Evolutionary conservation across 805 yeast species (phyloP).

Genomic region (Wickerhamomyces silvicola): DNA sequence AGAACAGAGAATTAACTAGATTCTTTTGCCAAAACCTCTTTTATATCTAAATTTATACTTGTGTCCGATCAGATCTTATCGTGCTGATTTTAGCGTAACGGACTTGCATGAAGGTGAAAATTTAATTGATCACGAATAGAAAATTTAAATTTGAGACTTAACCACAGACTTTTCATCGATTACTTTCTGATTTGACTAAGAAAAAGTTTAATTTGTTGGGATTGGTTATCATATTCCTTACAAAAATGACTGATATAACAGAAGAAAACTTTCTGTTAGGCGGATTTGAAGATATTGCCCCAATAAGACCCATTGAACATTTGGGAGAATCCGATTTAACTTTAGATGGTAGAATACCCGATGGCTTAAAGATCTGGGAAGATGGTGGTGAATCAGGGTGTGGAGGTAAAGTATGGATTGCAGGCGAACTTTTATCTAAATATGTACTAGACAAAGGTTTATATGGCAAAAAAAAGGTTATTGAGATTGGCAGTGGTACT

Average conservation of each 20-base stretch:
- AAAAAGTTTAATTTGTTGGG: not conserved
- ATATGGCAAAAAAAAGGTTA: slow-evolving; percentile 23
- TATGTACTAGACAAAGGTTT: slow-evolving; percentile 29
- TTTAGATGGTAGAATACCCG: slow-evolving; percentile 31
- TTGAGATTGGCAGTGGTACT: slow-evolving; percentile 56
- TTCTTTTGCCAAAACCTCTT: too few relatives aligned
- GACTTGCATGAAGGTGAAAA: too few relatives aligned
- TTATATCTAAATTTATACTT: too few relatives aligned
- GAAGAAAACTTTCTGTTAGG: slow-evolving; percentile 5
- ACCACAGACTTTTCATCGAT: too few relatives aligned
- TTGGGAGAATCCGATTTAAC: slow-evolving; percentile 32
- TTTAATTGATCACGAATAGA: too few relatives aligned
- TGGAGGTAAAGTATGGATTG: slow-evolving; percentile 61
- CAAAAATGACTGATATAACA: too few relatives aligned
- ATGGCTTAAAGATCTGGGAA: slow-evolving; percentile 35
- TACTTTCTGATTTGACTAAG: too few relatives aligned
- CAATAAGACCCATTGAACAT: slow-evolving; percentile 28
- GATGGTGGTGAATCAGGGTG: slow-evolving; percentile 58
- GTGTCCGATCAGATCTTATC: too few relatives aligned
- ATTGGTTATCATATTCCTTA: not conserved
- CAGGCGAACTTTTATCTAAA: slow-evolving; percentile 47
- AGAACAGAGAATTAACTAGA: too few relatives aligned
- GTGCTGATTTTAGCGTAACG: too few relatives aligned
- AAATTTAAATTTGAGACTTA: too few relatives aligned
- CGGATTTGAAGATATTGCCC: slow-evolving; percentile 26